A percentile compares a stretch with the other conserved stretches of the same genome.
phyloP scores from a whole-genome alignment of 805 yeast species.

The Candida fluviatilis region DNA sequence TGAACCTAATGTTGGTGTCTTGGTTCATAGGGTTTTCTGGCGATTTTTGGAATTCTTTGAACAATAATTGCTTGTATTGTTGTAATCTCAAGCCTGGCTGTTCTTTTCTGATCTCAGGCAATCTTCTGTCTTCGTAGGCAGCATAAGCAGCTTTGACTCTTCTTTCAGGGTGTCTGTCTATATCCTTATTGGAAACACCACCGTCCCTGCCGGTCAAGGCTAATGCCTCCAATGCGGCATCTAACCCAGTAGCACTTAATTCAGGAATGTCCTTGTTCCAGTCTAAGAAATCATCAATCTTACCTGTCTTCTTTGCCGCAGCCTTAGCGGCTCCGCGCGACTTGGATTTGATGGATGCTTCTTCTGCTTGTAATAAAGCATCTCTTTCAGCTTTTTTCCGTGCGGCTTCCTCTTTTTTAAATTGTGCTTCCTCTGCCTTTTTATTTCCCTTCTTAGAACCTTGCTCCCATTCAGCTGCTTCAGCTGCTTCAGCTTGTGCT shows the following conservation, averaged over 20 bases:
- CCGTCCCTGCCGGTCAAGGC: slow-evolving; percentile 56
- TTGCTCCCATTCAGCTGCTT: slow-evolving; percentile 63
- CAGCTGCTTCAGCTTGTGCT: slow-evolving; percentile 45
- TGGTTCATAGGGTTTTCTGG: slow-evolving; percentile 85
- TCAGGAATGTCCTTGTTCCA: slow-evolving; percentile 46
- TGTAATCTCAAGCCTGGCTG: slow-evolving; percentile 76
- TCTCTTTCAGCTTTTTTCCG: slow-evolving; percentile 82
- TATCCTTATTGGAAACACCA: slow-evolving; percentile 55
- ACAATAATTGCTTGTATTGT: slow-evolving; percentile 69
- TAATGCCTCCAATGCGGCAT: slow-evolving; percentile 74
- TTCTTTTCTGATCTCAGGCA: slow-evolving; percentile 72
- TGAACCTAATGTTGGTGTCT: slow-evolving; percentile 56
- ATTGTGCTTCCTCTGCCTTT: slow-evolving; percentile 66
- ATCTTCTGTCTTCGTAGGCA: slow-evolving; percentile 65
- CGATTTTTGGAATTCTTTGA: slow-evolving; percentile 77
- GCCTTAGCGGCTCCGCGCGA: slow-evolving; percentile 67
- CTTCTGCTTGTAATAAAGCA: slow-evolving; percentile 59
- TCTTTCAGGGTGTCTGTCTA: slow-evolving; percentile 87
- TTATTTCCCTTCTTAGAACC: slow-evolving; percentile 67
- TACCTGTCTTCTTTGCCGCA: slow-evolving; percentile 56
- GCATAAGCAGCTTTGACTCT: slow-evolving; percentile 77
- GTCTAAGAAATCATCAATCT: slow-evolving; percentile 64
- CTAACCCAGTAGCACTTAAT: slow-evolving; percentile 70
- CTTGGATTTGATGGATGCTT: slow-evolving; percentile 56
- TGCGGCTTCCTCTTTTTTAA: slow-evolving; percentile 71